Percentiles rank a stretch among this genome's conserved stretches.
Evolutionary conservation across 75 land plant species (phyloP).

Genomic region (Adiantum capillusveneris): DNA sequence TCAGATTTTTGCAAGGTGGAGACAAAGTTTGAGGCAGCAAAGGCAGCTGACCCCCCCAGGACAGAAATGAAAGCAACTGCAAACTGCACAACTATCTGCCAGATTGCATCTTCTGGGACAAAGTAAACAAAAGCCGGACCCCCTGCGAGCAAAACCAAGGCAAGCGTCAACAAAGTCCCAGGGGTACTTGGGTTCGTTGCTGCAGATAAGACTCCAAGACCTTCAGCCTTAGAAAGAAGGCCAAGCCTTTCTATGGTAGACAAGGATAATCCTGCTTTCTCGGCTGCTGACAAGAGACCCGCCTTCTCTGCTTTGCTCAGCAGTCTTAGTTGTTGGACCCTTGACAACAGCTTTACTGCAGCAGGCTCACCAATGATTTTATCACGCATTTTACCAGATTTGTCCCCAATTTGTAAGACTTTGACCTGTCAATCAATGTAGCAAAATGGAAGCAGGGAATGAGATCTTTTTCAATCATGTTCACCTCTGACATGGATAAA

Average conservation of each 20-base stretch:
- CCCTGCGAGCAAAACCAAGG: constrained; percentile 49
- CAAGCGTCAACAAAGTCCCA: constrained; percentile 42
- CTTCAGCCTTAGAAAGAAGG: constrained; percentile 92
- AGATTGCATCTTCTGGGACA: constrained; percentile 66
- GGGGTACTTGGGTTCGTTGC: constrained; percentile 90
- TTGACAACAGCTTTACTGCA: constrained; percentile 69
- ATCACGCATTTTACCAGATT: constrained; percentile 28
- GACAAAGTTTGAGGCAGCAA: constrained; percentile 89
- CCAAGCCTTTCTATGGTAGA: constrained; percentile 82
- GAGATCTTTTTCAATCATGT: too few relatives aligned
- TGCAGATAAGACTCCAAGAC: constrained; percentile 77
- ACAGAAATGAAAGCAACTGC: constrained; percentile 58
- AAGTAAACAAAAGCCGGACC: constrained; percentile 72
- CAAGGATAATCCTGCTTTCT: constrained; percentile 75
- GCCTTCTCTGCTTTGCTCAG: constrained; percentile 94
- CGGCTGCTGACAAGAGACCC: constrained; percentile 86
- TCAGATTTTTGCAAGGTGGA: constrained; percentile 67
- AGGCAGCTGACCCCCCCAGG: constrained; percentile 88
- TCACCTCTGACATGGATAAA: too few relatives aligned
- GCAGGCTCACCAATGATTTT: constrained; percentile 13
- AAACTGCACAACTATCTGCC: constrained; percentile 61
- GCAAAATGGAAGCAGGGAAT: too few relatives aligned
- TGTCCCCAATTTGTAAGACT: constrained; percentile 53
- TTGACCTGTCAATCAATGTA: too few relatives aligned
- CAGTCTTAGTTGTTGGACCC: constrained; percentile 80